Base-by-base conservation (phyloP, 495 filamentous ascomycete genomes). In the Podospora fimiseda region DNA sequence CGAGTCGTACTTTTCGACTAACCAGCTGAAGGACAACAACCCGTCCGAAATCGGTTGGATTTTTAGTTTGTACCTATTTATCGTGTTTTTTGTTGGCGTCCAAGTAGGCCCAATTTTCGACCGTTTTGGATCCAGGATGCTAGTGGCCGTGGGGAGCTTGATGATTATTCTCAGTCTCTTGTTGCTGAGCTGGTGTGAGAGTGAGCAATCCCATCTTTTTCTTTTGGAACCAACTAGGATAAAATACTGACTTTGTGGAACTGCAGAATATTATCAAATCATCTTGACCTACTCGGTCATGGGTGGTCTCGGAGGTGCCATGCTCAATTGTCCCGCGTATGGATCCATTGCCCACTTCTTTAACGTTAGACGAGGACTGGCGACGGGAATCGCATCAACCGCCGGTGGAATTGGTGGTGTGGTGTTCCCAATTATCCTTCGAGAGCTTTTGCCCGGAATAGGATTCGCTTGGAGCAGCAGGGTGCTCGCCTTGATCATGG, bases 71-170 rank as follows among this genome's bases (percentile, higher is more conserved):
- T 79, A 85, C 24, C 69, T 83, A 21, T 86, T 85, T 52, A 69
- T 85, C 18, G 80, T 82, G 11, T 75, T 85, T 24, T 83, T 84
- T 49, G 69, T 80, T 7, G 84, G 83, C 6, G 78, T 85, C 6
- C 81, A 85, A 59, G 76, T 83, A 38, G 84, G 84, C 2, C 82
- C 84, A n/a, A 57, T 87, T 3, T 87, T 87, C 50, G 84, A 87
- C 58, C 71, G 73, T 2, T 75, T 80, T 50, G 83, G 83, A 0
- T 75, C 82, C 1, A 66, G 80, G 16, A 30, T 68, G n/a, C 62
- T 85, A 20, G 67, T 85, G 0, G 64, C 76, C 13, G 64, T 64
- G 5, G 82, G 83, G 3, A 76, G 74, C 15, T 18, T 75, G 20
- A 63, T 75, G 24, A 74, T 80, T n/a, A 65, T 80, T 23, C 52